phyloP scores from a whole-genome alignment of 2,329 filamentous ascomycete species.

The Hirsutella rhossiliensis region DNA sequence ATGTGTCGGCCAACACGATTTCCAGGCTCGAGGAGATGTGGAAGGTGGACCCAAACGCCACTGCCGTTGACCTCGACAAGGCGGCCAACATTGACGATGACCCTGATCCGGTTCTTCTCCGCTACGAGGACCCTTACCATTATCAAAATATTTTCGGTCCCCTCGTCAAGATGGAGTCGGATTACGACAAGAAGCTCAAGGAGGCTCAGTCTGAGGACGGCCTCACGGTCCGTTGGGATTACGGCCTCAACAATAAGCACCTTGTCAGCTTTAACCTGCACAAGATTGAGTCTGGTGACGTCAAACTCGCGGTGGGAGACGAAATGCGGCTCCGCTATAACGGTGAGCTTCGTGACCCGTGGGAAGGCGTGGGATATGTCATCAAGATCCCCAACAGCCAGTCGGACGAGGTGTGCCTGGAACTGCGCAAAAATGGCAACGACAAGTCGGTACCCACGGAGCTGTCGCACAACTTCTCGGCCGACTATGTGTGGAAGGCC shows the following conservation, averaged over 20 bases:
- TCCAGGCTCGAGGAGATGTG: constrained; percentile 95
- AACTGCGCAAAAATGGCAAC: constrained; percentile 85
- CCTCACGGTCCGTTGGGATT: constrained; percentile 88
- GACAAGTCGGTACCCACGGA: constrained; percentile 95
- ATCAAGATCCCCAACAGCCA: constrained; percentile 99
- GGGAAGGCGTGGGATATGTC: constrained; percentile 97
- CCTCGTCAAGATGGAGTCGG: constrained; percentile 96
- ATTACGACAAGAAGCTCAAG: constrained; percentile 98
- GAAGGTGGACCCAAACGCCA: constrained; percentile 88
- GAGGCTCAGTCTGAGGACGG: constrained; percentile 96
- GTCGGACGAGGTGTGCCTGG: constrained; percentile 92
- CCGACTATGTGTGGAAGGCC: constrained; percentile 98
- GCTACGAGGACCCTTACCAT: constrained; percentile 95
- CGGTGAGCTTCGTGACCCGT: constrained; percentile 79
- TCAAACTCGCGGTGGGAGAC: constrained; percentile 94
- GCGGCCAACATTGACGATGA: constrained; percentile 88
- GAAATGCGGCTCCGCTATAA: constrained; percentile 98
- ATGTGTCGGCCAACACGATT: constrained; percentile 88
- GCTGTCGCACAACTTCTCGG: constrained; percentile 94
- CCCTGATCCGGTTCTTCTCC: constrained; percentile 79
- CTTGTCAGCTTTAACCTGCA: constrained; percentile 90
- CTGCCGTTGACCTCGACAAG: constrained; percentile 84
- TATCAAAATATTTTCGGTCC: constrained; percentile 99
- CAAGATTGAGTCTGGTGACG: constrained; percentile 93
- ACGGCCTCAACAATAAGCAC: constrained; percentile 94